Evolutionary conservation across 768 basidiomycete genomes (phyloP).

Genomic region (Auricularia heimuer): DNA sequence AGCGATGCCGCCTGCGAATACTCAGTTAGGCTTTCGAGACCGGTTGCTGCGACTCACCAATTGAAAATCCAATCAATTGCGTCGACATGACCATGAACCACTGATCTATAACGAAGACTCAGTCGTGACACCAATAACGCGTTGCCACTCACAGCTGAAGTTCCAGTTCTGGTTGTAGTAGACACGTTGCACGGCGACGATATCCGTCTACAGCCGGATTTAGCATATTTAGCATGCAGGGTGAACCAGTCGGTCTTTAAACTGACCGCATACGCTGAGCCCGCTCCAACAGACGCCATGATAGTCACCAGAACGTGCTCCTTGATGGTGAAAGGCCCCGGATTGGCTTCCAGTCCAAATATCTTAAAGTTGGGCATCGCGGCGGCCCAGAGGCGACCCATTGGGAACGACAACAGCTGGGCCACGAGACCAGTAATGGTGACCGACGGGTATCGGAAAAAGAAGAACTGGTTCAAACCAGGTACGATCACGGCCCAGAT

Average conservation of each 20-base stretch:
- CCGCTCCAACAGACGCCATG: slow-evolving; percentile 54
- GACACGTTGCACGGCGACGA: slow-evolving; percentile 62
- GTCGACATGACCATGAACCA: slow-evolving; percentile 34
- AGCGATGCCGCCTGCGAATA: background rate
- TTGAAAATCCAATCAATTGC: slow-evolving; percentile 13
- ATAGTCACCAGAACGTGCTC: slow-evolving; percentile 45
- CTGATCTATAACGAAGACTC: slow-evolving; percentile 15
- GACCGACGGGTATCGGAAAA: slow-evolving; percentile 36
- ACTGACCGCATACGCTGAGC: slow-evolving; percentile 53
- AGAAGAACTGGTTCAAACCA: slow-evolving; percentile 42
- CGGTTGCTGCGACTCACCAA: background rate
- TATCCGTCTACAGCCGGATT: slow-evolving; percentile 36
- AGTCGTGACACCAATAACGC: background rate
- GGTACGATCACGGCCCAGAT: slow-evolving; percentile 9
- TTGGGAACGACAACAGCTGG: slow-evolving; percentile 19
- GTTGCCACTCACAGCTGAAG: slow-evolving; percentile 28
- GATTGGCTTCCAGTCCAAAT: slow-evolving; percentile 22
- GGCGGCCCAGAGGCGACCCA: slow-evolving; percentile 21
- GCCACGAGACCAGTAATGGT: slow-evolving; percentile 25
- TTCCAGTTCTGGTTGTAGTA: slow-evolving; percentile 51
- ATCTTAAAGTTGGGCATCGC: slow-evolving; percentile 13
- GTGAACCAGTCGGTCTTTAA: background rate
- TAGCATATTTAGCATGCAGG: background rate
- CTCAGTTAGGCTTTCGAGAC: background rate
- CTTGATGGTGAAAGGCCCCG: slow-evolving; percentile 36